Evolutionary conservation across 164 flowering plant species (phyloP), one percentile per base, ranked within the genome.

Genomic region (Aristolochia fimbriata): DNA sequence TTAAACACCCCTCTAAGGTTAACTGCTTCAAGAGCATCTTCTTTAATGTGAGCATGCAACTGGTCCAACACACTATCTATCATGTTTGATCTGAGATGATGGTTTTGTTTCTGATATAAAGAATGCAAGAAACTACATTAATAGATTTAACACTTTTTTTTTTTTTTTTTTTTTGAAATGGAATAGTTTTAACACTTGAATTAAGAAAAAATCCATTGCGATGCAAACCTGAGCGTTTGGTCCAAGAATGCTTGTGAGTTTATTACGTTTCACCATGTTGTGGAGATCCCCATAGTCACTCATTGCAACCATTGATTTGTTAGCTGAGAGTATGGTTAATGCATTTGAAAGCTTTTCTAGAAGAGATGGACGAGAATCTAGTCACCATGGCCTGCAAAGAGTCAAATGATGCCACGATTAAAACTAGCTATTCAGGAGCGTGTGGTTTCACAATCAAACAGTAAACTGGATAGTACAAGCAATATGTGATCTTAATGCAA

Each of bases 261-360:
- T 27, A 57, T 68, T 48, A 20, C 80, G 73, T 64, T 91, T 94
- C 8, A 69, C 79, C 62, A 69, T 70, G 74, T 80, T 88, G 75
- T 94, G 89, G 69, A 85, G 87, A 19, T 87, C 95, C 25, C 79
- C 60, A 55, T 91, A 88, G 73, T 94, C 97, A 76, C 99, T 88
- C 30, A 67, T 84, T n/a, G 96, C 97, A 62, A 93, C 96, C 83
- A 93, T 85, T 57, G 73, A 65, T 57, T 91, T 90, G 64, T 88
- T 73, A 33, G 19, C 37, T 21, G 95, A 85, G 53, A 94, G 88
- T 53, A 83, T 68, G 62, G 56, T 77, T 59, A 91, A 64, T 12
- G 97, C 95, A 17, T 77, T 84, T 24, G 96, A 79, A 59, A 94
- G 79, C 74, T 88, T 91, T n/a, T 67, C 96, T 78, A 2, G 91